These are phyloP conservation scores for Phytophthora pistaciae DNA, from an alignment of 352 stramenopile species.

Conservation along the genomic window DNA sequence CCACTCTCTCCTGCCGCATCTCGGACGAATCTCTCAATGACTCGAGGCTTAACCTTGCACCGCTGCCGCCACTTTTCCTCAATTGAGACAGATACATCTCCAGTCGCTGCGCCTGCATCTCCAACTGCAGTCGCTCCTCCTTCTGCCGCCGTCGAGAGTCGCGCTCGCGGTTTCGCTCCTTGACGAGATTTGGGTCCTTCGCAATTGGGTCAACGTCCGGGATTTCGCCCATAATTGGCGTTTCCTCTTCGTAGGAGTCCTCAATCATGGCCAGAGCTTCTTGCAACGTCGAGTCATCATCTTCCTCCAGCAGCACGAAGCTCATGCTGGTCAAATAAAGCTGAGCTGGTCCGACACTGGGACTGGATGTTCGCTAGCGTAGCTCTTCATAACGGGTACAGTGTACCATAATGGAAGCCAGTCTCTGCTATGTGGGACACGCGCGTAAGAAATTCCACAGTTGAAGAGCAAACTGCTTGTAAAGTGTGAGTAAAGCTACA, in stretches of 20 bases:
- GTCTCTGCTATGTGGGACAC: slow-evolving; percentile 7
- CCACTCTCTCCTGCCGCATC: slow-evolving; percentile 17
- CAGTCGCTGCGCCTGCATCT: slow-evolving; percentile 36
- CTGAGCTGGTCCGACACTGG: slow-evolving; percentile 6
- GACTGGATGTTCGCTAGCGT: not conserved
- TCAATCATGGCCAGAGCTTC: slow-evolving; percentile 29
- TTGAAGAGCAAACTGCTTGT: not conserved
- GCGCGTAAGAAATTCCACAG: not conserved
- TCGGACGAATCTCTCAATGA: slow-evolving; percentile 8
- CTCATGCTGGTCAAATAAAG: slow-evolving; percentile 22
- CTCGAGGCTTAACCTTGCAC: not conserved
- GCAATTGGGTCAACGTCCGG: not conserved
- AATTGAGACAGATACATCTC: slow-evolving; percentile 23
- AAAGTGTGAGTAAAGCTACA: not conserved
- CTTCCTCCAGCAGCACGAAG: slow-evolving; percentile 25
- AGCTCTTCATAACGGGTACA: not conserved
- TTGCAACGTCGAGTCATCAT: slow-evolving; percentile 18
- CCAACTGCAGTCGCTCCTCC: slow-evolving; percentile 30
- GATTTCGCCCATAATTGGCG: slow-evolving; percentile 9
- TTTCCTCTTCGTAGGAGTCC: slow-evolving; percentile 2
- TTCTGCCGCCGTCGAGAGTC: slow-evolving; percentile 25
- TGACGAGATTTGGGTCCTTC: not conserved
- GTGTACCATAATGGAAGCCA: slow-evolving; percentile 1
- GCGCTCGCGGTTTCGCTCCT: slow-evolving; percentile 26
- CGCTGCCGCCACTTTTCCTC: slow-evolving; percentile 3